These are phyloP conservation scores for Amylostereum areolatum DNA, from an alignment of 1,284 basidiomycete genomes.

Conservation along the genomic window DNA sequence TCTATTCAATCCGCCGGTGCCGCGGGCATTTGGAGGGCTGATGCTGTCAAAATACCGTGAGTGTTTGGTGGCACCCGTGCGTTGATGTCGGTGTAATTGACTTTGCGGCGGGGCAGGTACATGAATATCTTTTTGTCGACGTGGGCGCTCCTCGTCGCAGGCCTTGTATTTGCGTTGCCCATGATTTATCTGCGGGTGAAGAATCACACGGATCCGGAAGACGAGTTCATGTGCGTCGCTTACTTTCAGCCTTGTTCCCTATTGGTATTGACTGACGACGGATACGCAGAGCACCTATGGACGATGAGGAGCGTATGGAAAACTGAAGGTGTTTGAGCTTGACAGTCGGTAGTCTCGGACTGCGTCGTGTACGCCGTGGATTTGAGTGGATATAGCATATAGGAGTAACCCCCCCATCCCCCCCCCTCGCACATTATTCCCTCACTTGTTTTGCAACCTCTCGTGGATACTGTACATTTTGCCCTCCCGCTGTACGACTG, in stretches of 20 bases:
- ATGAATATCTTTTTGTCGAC: slow-evolving; percentile 40
- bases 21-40: slow-evolving; percentile 36
- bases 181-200: slow-evolving; percentile 39
- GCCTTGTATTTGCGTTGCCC: slow-evolving; percentile 37
- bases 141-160: slow-evolving; percentile 35
- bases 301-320: too few species aligned
- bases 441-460: too few species aligned
- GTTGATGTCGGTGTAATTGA: slow-evolving; percentile 1
- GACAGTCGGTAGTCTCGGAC: too few species aligned
- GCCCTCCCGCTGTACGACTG: too few species aligned
- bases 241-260: background rate
- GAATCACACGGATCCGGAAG: slow-evolving; percentile 26
- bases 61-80: slow-evolving; percentile 10
- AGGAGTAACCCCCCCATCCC: too few species aligned
- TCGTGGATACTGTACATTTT: too few species aligned
- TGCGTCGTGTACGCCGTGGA: too few species aligned
- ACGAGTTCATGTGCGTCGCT: slow-evolving; percentile 18
- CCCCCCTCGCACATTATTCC: too few species aligned
- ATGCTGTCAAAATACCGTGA: slow-evolving; percentile 32
- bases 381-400: too few species aligned
- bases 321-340: too few species aligned
- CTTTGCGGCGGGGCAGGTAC: slow-evolving; percentile 20
- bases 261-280: background rate
- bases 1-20: slow-evolving; percentile 39
- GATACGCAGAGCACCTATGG: background rate